Conservation (phyloP, 177 flowering plant genomes). For the Vitis hybrid region DNA sequence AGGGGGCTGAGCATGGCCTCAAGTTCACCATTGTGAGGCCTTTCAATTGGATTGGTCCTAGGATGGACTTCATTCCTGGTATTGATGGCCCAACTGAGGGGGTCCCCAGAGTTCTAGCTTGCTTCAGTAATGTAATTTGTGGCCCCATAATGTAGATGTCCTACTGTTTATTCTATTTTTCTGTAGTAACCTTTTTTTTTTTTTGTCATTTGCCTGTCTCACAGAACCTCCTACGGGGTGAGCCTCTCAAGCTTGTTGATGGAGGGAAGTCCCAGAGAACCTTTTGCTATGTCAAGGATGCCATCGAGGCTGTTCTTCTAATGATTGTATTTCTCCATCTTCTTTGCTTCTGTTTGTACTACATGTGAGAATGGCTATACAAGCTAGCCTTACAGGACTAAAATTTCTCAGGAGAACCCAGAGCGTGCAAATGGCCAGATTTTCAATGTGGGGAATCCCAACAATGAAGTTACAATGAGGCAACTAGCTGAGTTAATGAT, state of each 20-base stretch:
- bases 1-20: conserved; percentile 97
- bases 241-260: conserved; percentile 85
- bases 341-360: not conserved
- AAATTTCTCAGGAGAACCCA: conserved; percentile 76
- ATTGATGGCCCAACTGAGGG: conserved; percentile 99
- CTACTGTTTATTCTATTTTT: not conserved
- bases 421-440: conserved; percentile 90
- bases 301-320: conserved; percentile 78
- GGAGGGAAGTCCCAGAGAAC: conserved; percentile 88
- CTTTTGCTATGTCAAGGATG: conserved; percentile 77
- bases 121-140: conserved; percentile 84
- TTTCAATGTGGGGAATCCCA: conserved; percentile 95
- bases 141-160: conserved; percentile 15
- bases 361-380: not conserved
- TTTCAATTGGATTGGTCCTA: conserved; percentile 99
- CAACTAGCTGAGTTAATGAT: conserved; percentile 99
- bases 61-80: conserved; percentile 99
- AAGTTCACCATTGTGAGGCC: conserved; percentile 97
- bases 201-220: not conserved
- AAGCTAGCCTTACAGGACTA: not conserved
- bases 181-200: not conserved
- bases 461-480: conserved; percentile 96
- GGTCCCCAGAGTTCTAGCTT: conserved; percentile 94
- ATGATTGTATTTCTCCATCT: conserved; percentile 53
- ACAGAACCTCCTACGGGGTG: conserved; percentile 76